A percentile compares a stretch with the other conserved stretches of the same genome.
These are phyloP conservation scores for Schizothecium vesticola DNA, from an alignment of 495 filamentous ascomycete genomes.

Conservation along the genomic window DNA sequence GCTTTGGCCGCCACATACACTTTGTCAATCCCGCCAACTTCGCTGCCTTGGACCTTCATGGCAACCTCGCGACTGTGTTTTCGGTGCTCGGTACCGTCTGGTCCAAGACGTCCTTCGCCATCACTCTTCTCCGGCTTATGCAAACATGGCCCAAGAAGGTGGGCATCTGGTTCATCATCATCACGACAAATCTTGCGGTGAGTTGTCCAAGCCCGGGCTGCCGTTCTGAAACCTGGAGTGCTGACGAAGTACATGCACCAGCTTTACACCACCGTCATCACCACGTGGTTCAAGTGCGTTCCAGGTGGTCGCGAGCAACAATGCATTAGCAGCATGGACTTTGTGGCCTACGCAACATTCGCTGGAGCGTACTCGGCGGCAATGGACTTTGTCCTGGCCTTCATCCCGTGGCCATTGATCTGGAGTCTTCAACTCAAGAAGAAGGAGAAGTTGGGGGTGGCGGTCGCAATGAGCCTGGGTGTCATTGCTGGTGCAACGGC, in stretches of 20 bases:
- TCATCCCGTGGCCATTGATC: not conserved
- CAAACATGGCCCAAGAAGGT: not conserved
- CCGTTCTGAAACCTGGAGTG: no score
- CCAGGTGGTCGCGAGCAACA: not conserved
- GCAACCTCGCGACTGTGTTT: conserved; percentile 15
- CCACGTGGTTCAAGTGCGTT: conserved; percentile 1
- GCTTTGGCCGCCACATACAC: conserved; percentile 14
- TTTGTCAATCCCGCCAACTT: conserved; percentile 1
- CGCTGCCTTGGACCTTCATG: conserved; percentile 6
- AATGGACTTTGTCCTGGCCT: not conserved
- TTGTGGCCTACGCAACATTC: not conserved
- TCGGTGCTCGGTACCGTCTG: conserved; percentile 20
- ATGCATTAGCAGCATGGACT: not conserved
- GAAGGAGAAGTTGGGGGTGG: conserved; percentile 2
- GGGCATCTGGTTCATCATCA: conserved; percentile 1
- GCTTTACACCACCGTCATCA: not conserved
- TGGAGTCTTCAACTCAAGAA: not conserved
- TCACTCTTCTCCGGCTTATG: not conserved
- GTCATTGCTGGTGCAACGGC: not conserved
- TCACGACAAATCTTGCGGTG: not conserved
- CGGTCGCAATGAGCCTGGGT: not conserved
- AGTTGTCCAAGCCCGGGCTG: not conserved
- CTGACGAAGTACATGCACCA: not conserved
- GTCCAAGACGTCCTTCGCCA: conserved; percentile 22
- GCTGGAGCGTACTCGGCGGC: not conserved